These are phyloP conservation scores for Aspergillus sclerotioniger DNA, from an alignment of 495 filamentous ascomycete genomes.

Conservation along the genomic window DNA sequence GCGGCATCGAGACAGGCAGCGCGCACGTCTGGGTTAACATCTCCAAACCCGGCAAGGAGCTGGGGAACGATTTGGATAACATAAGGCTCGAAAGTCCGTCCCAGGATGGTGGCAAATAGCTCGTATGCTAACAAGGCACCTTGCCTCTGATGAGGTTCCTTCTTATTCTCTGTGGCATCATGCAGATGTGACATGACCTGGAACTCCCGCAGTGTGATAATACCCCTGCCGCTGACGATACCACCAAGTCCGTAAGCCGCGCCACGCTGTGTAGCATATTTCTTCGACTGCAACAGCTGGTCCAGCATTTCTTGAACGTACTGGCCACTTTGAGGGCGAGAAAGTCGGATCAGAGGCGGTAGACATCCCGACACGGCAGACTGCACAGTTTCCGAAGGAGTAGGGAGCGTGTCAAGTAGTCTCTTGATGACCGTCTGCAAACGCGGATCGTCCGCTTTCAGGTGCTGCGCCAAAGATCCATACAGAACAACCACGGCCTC, in stretches of 20 bases:
- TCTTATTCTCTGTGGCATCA: constrained; percentile 83
- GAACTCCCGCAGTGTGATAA: constrained; percentile 78
- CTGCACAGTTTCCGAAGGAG: constrained; percentile 95
- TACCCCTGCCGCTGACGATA: constrained; percentile 79
- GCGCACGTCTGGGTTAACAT: constrained; percentile 81
- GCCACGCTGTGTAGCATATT: constrained; percentile 85
- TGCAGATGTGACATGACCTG: constrained; percentile 78
- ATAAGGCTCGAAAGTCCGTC: constrained; percentile 89
- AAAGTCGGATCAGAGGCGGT: constrained; percentile 81
- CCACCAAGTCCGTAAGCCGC: constrained; percentile 95
- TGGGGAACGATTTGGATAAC: constrained; percentile 94
- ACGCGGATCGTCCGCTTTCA: constrained; percentile 77
- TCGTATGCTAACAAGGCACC: constrained; percentile 89
- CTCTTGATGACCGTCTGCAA: constrained; percentile 81
- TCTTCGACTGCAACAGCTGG: constrained; percentile 75
- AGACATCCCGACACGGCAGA: constrained; percentile 93
- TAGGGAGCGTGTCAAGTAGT: constrained; percentile 80
- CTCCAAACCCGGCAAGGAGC: constrained; percentile 83
- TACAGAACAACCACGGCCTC: constrained; percentile 98
- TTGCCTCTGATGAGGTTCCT: constrained; percentile 82
- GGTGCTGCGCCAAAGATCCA: constrained; percentile 84
- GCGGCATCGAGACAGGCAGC: constrained; percentile 90
- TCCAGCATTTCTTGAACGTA: constrained; percentile 82
- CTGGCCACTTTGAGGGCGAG: constrained; percentile 67
- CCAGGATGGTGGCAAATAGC: constrained; percentile 79